These are phyloP conservation scores for Kodamaea sagamina DNA, from an alignment of 805 yeast genomes.

Conservation along the genomic window DNA sequence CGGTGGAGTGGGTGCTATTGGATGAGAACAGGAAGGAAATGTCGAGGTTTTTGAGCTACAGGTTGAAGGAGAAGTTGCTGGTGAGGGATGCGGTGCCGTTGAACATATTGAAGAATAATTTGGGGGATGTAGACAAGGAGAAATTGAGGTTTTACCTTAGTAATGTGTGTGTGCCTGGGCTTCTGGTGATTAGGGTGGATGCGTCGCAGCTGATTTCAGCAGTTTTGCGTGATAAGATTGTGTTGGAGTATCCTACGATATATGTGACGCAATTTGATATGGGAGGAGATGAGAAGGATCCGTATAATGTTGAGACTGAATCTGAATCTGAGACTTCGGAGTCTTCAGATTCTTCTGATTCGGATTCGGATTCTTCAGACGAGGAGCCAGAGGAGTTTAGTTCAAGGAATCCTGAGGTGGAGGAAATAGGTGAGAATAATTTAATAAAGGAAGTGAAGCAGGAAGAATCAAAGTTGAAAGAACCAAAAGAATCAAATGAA, in stretches of 20 bases:
- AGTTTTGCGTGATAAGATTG: constrained; percentile 54
- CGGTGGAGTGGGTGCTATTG: constrained; percentile 68
- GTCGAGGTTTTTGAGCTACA: constrained; percentile 44
- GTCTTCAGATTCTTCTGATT: not conserved
- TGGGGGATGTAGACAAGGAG: constrained; percentile 24
- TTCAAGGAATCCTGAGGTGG: constrained; percentile 4
- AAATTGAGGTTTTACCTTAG: constrained; percentile 35
- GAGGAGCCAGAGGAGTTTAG: constrained; percentile 14
- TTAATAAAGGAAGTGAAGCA: no score
- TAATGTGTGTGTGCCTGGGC: constrained; percentile 27
- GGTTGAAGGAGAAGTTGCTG: constrained; percentile 38
- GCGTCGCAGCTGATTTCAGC: constrained; percentile 43
- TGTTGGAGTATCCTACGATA: constrained; percentile 79
- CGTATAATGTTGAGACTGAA: not conserved
- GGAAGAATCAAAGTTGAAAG: no score
- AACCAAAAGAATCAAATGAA: not conserved
- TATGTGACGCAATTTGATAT: constrained; percentile 36
- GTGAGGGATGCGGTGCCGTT: constrained; percentile 46
- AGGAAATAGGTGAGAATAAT: not conserved
- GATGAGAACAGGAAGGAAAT: constrained; percentile 27
- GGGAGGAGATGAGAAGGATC: not conserved
- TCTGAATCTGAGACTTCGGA: not conserved
- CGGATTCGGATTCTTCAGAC: constrained; percentile 6
- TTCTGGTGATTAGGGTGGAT: constrained; percentile 41
- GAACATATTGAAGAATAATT: constrained; percentile 27